Base-by-base conservation (phyloP, 2,329 filamentous ascomycete genomes). In the Aspergillus sclerotialis region DNA sequence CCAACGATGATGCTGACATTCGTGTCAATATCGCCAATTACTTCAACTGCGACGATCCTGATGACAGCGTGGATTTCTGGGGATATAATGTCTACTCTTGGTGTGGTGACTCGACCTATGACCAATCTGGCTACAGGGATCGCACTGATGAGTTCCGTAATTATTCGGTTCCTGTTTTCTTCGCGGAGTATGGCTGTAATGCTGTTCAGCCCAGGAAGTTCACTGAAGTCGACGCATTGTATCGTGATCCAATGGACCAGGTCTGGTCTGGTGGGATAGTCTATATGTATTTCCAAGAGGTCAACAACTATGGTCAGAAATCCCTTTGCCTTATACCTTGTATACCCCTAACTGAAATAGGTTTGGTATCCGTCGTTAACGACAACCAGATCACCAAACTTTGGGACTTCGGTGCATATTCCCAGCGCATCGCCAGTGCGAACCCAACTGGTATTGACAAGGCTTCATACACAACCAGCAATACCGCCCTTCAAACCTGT, bases 81-180 rank as follows among this genome's bases (percentile, higher is more conserved):
- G 90, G 90, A 41, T 94, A 95, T 80, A 96, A 95, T 73, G 93
- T 95, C 68, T 96, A 95, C 76, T 93, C 87, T 28, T 96, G 90
- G 90, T 96, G 90, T 60, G 90, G 89, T 46, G 61, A 87, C 50
- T 93, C 84, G 55, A 78, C 71, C 49, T 90, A 83, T 68, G 55
- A 70, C 18, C 58, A 73, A 39, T 94, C 90, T 2, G 84, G 85
- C 35, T 96, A 88, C 65, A 73, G 80, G 44, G 72, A 78, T 39
- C 82, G 89, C 59, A 86, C 87, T 47, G 65, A 84, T 43, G 89
- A 94, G 67, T 95, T 94, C 69, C 64, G 72, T 39, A 77, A 81
- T 58, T 96, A 90, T 73, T 84, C 84, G 9, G 84, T 95, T 5
- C 90, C 90, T 32, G 83, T 86, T 53, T 95, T 96, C 80, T 94